Evolutionary conservation across 2,329 filamentous ascomycete genomes (phyloP), one percentile per base, ranked within the genome.

Genomic region (Microcyclosporella mali): DNA sequence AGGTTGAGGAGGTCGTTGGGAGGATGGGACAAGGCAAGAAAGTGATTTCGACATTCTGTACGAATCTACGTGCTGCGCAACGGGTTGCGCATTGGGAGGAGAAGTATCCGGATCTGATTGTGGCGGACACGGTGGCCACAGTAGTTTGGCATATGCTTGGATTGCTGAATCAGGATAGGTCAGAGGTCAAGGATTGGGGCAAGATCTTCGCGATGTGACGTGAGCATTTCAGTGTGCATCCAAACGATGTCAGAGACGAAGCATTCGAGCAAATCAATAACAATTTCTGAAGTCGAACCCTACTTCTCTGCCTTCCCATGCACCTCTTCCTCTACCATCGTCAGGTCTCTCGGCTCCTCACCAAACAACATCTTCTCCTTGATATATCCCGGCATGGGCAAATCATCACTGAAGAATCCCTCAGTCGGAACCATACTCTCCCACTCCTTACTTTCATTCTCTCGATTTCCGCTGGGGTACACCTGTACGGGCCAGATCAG

Each of bases 91-190:
- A 55, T 12, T 71, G 68, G 69, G 69, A 72, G 48, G 33, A 40
- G 10, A 39, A 55, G 30, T 52, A 58, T 45, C 45, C 66, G 41
- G 56, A 55, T 1, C 36, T 70, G 3, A 53, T 57, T 2, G 64
- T 71, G 4, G 57, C 70, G 15, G 69, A 72, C 55, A 67, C 65
- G 0, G 66, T 71, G 8, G 60, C 64, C 0, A 70, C 66, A 1
- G 66, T 70, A 3, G 50, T 71, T 2, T 68, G 64, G 63, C 65
- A 66, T 42, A 66, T 69, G 61, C 50, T 70, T 42, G 56, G 54
- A 27, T 53, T 61, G 10, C 55, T 58, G 39, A 56, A 56, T 4
- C 46, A 66, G 19, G 58, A 65, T 39, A 56, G 52, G 33, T 49
- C 44, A 11, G 43, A 41, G 7, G 48, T 67, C 2, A 46, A 55